A percentile compares a stretch with the other conserved stretches of the same genome.
Conservation (phyloP, 2,329 filamentous ascomycete genomes). For the Lachnellula subtilissima region DNA sequence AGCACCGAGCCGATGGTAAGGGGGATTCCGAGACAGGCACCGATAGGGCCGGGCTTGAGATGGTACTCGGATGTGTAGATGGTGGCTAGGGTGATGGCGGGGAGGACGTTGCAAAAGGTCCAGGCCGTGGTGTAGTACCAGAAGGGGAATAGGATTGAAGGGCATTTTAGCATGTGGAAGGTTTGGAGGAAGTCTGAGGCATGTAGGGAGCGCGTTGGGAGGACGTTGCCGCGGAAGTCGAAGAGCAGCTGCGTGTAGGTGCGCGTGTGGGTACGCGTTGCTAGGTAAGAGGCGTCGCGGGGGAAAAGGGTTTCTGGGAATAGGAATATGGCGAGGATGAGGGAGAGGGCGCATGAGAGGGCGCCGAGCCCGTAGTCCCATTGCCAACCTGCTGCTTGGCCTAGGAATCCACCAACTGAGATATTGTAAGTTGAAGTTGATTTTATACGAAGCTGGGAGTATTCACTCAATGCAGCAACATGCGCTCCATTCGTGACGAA, state of each 20-base stretch:
- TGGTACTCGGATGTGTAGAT: conserved; percentile 26
- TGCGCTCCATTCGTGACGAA: conserved; percentile 30
- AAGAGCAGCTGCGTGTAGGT: conserved; percentile 23
- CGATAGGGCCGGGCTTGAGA: conserved; percentile 24
- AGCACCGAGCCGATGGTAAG: conserved; percentile 25
- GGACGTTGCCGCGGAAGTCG: conserved; percentile 21
- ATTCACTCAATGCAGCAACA: conserved; percentile 26
- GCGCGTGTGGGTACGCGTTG: conserved; percentile 18
- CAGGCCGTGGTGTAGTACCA: conserved; percentile 29
- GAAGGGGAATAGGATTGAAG: conserved; percentile 25
- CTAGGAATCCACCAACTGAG: conserved; percentile 28
- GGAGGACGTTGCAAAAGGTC: conserved; percentile 29
- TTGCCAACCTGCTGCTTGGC: conserved; percentile 26
- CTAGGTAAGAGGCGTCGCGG: conserved; percentile 23
- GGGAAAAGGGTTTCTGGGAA: conserved; percentile 31
- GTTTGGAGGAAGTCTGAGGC: conserved; percentile 26
- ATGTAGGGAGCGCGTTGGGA: conserved; percentile 24
- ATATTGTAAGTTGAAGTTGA: background rate
- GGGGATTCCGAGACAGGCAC: conserved; percentile 24
- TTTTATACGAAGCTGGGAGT: background rate
- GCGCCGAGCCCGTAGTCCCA: conserved; percentile 31
- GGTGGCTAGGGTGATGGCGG: conserved; percentile 24
- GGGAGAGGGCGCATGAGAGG: conserved; percentile 20
- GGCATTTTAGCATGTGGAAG: conserved; percentile 27
- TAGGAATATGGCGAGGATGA: conserved; percentile 27